Conservation (phyloP, 1,139 yeast species). For the Saccharomyces hybrid region DNA sequence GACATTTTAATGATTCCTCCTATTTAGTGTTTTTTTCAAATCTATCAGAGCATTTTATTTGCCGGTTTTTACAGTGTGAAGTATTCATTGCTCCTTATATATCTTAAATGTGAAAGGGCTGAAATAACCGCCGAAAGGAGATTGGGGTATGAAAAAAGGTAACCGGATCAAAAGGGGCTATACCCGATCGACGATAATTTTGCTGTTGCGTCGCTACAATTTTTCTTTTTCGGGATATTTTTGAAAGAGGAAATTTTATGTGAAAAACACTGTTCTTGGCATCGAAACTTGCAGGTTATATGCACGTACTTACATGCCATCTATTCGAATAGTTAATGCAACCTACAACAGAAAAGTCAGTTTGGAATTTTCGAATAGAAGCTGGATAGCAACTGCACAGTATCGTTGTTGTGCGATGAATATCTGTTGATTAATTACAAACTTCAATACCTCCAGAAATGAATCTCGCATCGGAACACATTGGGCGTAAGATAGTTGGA, state of each 20-base stretch:
- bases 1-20: neutral
- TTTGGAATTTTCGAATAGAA: neutral
- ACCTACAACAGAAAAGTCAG: neutral
- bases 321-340: too few relatives aligned
- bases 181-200: neutral
- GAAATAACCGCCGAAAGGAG: neutral
- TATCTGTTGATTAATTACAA: too few relatives aligned
- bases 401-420: too few relatives aligned
- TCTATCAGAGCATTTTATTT: too few relatives aligned
- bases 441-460: neutral
- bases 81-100: neutral
- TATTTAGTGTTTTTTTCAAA: too few relatives aligned
- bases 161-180: neutral
- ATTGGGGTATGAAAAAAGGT: neutral
- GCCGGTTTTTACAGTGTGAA: too few relatives aligned
- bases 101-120: neutral
- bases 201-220: neutral
- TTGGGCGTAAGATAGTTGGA: constrained; percentile 14
- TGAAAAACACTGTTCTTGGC: neutral
- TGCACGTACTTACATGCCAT: too few relatives aligned
- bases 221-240: neutral
- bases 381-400: neutral
- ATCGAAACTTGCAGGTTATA: neutral
- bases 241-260: neutral
- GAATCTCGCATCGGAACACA: neutral